Base-by-base conservation (phyloP, 2,329 filamentous ascomycete genomes). In the Calonectria fujianensis region DNA sequence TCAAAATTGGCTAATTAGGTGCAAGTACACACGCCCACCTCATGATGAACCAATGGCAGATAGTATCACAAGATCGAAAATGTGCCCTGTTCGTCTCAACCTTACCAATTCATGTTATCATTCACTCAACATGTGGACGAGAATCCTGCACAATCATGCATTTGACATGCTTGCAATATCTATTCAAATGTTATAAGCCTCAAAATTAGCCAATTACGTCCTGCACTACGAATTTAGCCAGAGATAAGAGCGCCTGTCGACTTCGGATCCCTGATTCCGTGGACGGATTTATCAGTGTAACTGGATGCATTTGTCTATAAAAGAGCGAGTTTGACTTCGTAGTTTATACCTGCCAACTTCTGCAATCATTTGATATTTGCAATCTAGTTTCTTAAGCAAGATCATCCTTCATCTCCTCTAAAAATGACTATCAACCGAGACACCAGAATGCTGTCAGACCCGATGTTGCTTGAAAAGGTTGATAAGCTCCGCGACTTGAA, bases 381-480 rank as follows among this genome's bases (percentile, higher is more conserved):
- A 51, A 2, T 11, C 1, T 24, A 4, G 8, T 27, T 51, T 51
- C 24, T 51, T 20, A 14, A 51, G 24, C 24, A 29, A 11, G n/a
- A 29, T 31, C 50, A 51, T 27, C 24, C 6, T 20, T 3, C 24
- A 14, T 51, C 13, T n/a, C 24, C 14, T 29, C 24, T 27, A 29
- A 29, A 29, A 9, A 51, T 51, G 50, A 51, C 50, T 10, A 9
- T 14, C 50, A 51, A 4, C 24, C 50, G 24, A 11, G 50, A 51
- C 2, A 51, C 9, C 9, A 51, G 3, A 1, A 29, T 14, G 5
- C 29, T 51, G 24, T 51, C 50, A 16, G 50, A 51, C 24, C 50
- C 50, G 9, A 27, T 13, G 13, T 51, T 51, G 24, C 59, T 64
- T 48, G 59, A 64, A 64, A 64, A 64, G n/a, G 39, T 64, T 7